phyloP scores from a whole-genome alignment of 805 yeast species.

The Clavispora vitiphila region DNA sequence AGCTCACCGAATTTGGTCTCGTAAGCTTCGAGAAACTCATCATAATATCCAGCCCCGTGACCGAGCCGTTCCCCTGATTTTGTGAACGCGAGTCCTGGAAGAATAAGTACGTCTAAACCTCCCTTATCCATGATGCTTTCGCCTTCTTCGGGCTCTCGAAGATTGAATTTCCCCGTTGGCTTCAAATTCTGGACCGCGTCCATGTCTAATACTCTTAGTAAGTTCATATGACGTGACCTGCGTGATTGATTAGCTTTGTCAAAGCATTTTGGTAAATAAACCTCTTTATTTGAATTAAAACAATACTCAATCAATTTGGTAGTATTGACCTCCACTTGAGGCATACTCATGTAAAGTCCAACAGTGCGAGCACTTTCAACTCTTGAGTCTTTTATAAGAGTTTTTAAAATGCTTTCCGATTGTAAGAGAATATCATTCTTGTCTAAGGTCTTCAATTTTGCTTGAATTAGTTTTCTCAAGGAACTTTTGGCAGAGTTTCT shows the following conservation, averaged over 20 bases:
- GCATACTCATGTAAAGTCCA: slow-evolving; percentile 78
- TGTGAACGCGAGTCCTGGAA: slow-evolving; percentile 86
- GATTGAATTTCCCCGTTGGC: slow-evolving; percentile 65
- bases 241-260: slow-evolving; percentile 24
- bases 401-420: slow-evolving; percentile 19
- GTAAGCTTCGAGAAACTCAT: slow-evolving; percentile 43
- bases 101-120: slow-evolving; percentile 60
- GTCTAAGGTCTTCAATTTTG: slow-evolving; percentile 13
- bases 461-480: slow-evolving; percentile 23
- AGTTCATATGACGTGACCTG: slow-evolving; percentile 43
- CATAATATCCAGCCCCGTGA: slow-evolving; percentile 93
- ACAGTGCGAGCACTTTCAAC: slow-evolving; percentile 44
- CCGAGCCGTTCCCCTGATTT: slow-evolving; percentile 57
- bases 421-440: slow-evolving; percentile 18
- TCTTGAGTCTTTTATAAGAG: slow-evolving; percentile 21
- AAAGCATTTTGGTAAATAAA: slow-evolving; percentile 56
- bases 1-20: slow-evolving; percentile 12
- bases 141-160: slow-evolving; percentile 59
- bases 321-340: slow-evolving; percentile 64
- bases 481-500: slow-evolving; percentile 17
- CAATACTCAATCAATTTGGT: slow-evolving; percentile 46
- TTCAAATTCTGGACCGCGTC: slow-evolving; percentile 41
- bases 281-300: slow-evolving; percentile 44
- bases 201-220: slow-evolving; percentile 45
- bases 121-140: slow-evolving; percentile 23